Evolutionary conservation across 495 filamentous ascomycete species (phyloP), one percentile per base, ranked within the genome.

Genomic region (Xylaria cubensis): DNA sequence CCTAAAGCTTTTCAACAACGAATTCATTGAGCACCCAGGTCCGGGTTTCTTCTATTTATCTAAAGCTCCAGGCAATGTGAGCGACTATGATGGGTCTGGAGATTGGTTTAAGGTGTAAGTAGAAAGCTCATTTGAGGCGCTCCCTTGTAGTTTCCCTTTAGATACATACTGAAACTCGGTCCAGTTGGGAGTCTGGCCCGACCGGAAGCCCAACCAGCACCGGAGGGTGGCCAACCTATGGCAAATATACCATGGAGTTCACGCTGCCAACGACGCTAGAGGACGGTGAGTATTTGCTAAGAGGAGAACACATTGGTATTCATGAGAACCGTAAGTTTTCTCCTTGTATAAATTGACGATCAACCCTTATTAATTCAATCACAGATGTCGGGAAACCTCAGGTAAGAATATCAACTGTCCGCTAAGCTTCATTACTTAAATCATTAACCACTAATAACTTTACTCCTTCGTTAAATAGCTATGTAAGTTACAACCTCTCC

Each of bases 231-330:
- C 79, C 77, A 62, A 73, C 75, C 55, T 84, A 77, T 73, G 70
- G 77, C 68, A 82, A 82, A 67, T 75, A 82, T 72, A 73, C 73
- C 13, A 78, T 87, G 66, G 82, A 83, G 65, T 88, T 87, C 76
- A 82, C 81, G 50, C 84, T 89, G 71, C 87, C 88, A 3, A 76
- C 67, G 51, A 79, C 77, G 65, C 80, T 83, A 10, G 83, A 85
- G 19, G 78, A 78, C 7, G 88, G 88, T 59, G 84, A 89, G 73
- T 90, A 89, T 74, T 84, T 90, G 51, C 77, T 89, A 67, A 82
- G 88, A 12, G 80, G 84, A 46, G 87, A 90, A 74, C 86, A 88
- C 69, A 86, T 89, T 67, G 88, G 82, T n/a, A 78, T 88, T 69
- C 86, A 88, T 74, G 81, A 82, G 74, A 77, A 76, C 55, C 77